Percentiles rank a stretch among this genome's conserved stretches.
Conservation (phyloP, 2,329 filamentous ascomycete genomes). For the Hymenoscyphus occultus region DNA sequence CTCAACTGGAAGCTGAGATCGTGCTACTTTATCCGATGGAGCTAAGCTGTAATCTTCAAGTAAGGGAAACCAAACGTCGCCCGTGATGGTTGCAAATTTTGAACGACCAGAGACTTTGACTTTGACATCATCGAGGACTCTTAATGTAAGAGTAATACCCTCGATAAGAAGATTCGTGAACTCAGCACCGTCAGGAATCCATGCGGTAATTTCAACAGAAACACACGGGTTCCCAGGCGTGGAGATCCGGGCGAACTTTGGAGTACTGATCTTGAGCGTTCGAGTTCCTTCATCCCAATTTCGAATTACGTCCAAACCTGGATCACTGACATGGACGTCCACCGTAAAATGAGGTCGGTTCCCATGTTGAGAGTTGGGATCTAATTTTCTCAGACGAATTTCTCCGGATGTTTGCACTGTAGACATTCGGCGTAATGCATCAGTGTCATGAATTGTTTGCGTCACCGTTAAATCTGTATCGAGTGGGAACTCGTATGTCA, state of each 20-base stretch:
- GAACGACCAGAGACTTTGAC: constrained; percentile 25
- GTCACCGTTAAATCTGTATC: constrained; percentile 25
- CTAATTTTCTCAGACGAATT: constrained; percentile 27
- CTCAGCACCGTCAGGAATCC: constrained; percentile 32
- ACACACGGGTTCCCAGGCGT: constrained; percentile 26
- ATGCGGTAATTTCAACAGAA: constrained; percentile 33
- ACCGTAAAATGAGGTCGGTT: constrained; percentile 27
- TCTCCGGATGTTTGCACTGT: constrained; percentile 28
- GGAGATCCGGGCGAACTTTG: constrained; percentile 21
- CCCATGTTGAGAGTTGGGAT: constrained; percentile 22
- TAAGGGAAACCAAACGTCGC: constrained; percentile 28
- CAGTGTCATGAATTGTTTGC: constrained; percentile 24
- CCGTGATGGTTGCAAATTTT: constrained; percentile 26
- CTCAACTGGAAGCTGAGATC: not conserved
- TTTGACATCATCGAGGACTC: constrained; percentile 29
- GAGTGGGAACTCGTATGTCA: constrained; percentile 25
- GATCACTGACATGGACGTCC: constrained; percentile 29
- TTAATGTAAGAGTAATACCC: constrained; percentile 24
- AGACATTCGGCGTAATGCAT: constrained; percentile 8
- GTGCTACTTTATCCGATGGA: constrained; percentile 7
- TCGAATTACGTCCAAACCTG: constrained; percentile 20
- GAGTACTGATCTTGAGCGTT: constrained; percentile 29
- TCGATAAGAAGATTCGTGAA: constrained; percentile 26
- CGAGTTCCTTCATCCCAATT: constrained; percentile 26
- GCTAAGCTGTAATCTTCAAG: constrained; percentile 7